Evolutionary conservation across 1,284 basidiomycete species (phyloP).

Genomic region (Mycena sp.): DNA sequence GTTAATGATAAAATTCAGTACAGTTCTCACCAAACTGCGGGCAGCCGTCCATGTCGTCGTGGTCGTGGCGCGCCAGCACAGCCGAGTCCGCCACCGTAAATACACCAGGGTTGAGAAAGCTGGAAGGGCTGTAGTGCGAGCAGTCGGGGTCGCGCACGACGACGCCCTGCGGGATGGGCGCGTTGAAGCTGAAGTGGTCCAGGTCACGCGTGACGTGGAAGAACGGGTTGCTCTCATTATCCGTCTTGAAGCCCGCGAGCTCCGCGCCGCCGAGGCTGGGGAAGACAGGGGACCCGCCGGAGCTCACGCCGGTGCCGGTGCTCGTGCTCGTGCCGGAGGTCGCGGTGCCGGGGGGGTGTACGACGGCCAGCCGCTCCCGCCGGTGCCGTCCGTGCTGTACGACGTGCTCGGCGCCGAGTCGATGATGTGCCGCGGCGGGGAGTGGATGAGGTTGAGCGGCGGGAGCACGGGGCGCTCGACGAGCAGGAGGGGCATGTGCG

Average conservation of each 20-base stretch:
- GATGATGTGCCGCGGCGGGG: constrained; percentile 43
- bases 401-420: constrained; percentile 61
- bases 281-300: constrained; percentile 54
- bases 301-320: constrained; percentile 51
- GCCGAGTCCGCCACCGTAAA: constrained; percentile 19
- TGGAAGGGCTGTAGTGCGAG: constrained; percentile 19
- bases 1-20: constrained; percentile 28
- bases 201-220: constrained; percentile 51
- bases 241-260: constrained; percentile 40
- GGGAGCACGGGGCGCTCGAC: constrained; percentile 49
- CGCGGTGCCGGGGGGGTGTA: constrained; percentile 68
- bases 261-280: constrained; percentile 39
- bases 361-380: constrained; percentile 58
- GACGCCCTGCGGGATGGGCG: constrained; percentile 39
- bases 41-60: constrained; percentile 29
- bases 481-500: constrained; percentile 24
- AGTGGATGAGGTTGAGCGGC: constrained; percentile 42
- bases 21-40: constrained; percentile 27
- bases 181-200: constrained; percentile 54
- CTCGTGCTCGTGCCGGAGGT: too few relatives aligned
- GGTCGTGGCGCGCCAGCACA: constrained; percentile 21
- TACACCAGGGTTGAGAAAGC: constrained; percentile 18
- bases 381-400: constrained; percentile 55
- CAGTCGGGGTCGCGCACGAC: constrained; percentile 39
- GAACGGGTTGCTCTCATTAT: constrained; percentile 46